phyloP scores from a whole-genome alignment of 108 stramenopile genomes.

The Thalassiosira profunda region DNA sequence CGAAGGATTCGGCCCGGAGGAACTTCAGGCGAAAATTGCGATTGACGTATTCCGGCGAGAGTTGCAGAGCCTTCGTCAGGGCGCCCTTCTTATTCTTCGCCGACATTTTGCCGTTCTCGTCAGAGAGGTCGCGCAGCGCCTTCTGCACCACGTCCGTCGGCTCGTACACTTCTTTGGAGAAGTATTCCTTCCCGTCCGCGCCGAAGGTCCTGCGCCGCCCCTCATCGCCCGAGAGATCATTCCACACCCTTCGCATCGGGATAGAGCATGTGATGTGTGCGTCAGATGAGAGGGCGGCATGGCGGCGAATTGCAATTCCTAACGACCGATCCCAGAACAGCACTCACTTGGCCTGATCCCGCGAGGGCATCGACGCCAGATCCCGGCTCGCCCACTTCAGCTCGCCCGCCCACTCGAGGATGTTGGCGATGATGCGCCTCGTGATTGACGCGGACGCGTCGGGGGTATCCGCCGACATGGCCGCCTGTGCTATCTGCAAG shows the following conservation, averaged over 20 bases:
- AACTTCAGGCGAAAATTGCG: conserved; percentile 33
- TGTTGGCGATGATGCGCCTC: not conserved
- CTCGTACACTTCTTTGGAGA: not conserved
- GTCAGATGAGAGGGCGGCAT: too few relatives aligned
- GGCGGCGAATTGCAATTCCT: too few relatives aligned
- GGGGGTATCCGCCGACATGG: too few relatives aligned
- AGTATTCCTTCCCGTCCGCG: conserved; percentile 8
- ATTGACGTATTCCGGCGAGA: conserved; percentile 28
- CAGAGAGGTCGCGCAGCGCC: not conserved
- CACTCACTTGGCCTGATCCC: too few relatives aligned
- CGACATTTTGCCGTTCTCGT: not conserved
- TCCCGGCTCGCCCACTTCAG: not conserved
- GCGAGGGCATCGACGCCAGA: not conserved
- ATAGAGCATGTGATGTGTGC: too few relatives aligned
- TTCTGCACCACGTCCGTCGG: conserved; percentile 1
- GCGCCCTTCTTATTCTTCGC: conserved; percentile 1
- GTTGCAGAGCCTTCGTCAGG: conserved; percentile 6
- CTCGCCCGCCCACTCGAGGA: not conserved
- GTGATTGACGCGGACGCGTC: conserved; percentile 1
- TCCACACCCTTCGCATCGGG: not conserved
- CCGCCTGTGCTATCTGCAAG: too few relatives aligned
- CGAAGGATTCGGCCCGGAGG: conserved; percentile 43
- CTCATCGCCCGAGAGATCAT: conserved; percentile 6
- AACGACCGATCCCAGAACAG: too few relatives aligned
- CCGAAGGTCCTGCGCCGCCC: not conserved